phyloP scores from a whole-genome alignment of 2,329 filamentous ascomycete species.

The Cytospora piceicola region DNA sequence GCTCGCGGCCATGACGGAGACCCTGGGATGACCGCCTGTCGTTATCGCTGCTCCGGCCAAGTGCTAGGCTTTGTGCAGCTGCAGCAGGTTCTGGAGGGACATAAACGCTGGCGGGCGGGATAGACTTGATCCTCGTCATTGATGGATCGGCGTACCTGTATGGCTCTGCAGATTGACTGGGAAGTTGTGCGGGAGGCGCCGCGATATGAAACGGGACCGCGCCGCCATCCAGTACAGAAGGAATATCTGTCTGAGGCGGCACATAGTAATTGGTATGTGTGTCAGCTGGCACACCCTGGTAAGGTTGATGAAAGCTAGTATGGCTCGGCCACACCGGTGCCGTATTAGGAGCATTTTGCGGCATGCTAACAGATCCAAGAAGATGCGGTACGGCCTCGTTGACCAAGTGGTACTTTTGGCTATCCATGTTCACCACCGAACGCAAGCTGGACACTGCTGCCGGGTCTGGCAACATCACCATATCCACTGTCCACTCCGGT shows the following conservation, averaged over 20 bases:
- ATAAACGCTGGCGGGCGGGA: not conserved
- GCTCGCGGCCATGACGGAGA: conserved; percentile 22
- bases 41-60: conserved; percentile 23
- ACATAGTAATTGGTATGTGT: conserved; percentile 15
- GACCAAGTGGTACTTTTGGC: conserved; percentile 42
- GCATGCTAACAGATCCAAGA: conserved; percentile 33
- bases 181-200: conserved; percentile 1
- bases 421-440: conserved; percentile 38
- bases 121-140: not conserved
- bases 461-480: conserved; percentile 49
- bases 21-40: conserved; percentile 31
- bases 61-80: not conserved
- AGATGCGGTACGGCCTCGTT: conserved; percentile 45
- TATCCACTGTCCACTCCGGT: conserved; percentile 51
- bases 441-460: conserved; percentile 38
- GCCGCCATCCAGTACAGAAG: not conserved
- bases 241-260: conserved; percentile 7
- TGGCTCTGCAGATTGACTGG: not conserved
- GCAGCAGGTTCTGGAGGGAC: conserved; percentile 4
- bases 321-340: conserved; percentile 21
- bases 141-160: conserved; percentile 12
- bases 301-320: conserved; percentile 17
- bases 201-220: conserved; percentile 7
- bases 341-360: conserved; percentile 8
- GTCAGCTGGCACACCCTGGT: conserved; percentile 18